Evolutionary conservation across 2,329 filamentous ascomycete species (phyloP), one percentile per base, ranked within the genome.

Genomic region (Cordyceps pruinosa): DNA sequence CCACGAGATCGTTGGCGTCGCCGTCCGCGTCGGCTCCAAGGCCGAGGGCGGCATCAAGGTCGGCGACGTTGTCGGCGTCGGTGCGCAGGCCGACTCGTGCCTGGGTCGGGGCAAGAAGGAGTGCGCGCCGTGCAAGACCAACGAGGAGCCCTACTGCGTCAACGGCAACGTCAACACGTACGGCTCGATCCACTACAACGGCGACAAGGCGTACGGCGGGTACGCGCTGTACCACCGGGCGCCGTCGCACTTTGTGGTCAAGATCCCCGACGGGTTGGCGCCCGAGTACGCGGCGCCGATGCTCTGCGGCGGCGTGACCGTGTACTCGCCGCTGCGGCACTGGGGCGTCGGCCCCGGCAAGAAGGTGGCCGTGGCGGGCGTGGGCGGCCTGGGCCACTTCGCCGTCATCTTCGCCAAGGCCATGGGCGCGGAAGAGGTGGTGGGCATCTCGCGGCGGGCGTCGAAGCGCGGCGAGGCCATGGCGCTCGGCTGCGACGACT

Each of bases 351-450:
- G 86, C 0, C 85, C 85, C 0, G 86, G 85, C 15, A 89, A 86
- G 70, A 77, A 69, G 25, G 83, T 90, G 2, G 86, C 82, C 1
- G 80, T 89, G 59, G 73, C 88, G 21, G 86, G 86, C 2, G 74
- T 89, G 15, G 86, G 86, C 8, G 86, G 86, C 2, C 69, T 89
- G 2, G 86, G 86, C 0, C 86, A 90, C 70, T 84, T 89, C 63
- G 87, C 82, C 4, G 71, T 90, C 10, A 70, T 87, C 41, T 88
- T 84, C 62, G 86, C 87, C 1, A 85, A 83, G 68, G 86, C 86
- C 2, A 69, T 90, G 12, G 82, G 80, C 10, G 82, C 80, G n/a
- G 81, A 86, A 49, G 75, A 77, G 46, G 79, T 86, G 13, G 78
- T 84, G 8, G 83, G 77, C 9, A 85, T 85, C 65, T 84, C 80